A percentile compares a stretch with the other conserved stretches of the same genome.
phyloP scores from a whole-genome alignment of 2,329 filamentous ascomycete genomes.

The Pseudocercospora fijiensis region DNA sequence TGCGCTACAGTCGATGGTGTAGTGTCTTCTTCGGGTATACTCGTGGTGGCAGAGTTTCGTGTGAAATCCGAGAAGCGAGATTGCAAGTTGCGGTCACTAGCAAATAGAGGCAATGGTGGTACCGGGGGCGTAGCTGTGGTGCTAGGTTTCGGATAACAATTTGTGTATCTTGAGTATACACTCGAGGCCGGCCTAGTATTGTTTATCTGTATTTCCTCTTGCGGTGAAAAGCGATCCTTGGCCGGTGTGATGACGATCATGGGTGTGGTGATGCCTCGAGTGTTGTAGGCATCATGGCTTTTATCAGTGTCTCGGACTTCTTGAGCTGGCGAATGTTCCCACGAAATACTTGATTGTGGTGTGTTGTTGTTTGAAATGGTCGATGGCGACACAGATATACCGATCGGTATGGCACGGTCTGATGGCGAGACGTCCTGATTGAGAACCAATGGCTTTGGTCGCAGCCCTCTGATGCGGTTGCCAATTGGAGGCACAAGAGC shows the following conservation, averaged over 20 bases:
- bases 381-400: conserved; percentile 63
- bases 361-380: conserved; percentile 45
- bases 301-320: neutral
- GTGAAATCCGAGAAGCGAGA: conserved; percentile 16
- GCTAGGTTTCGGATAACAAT: conserved; percentile 28
- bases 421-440: conserved; percentile 61
- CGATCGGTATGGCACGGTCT: conserved; percentile 71
- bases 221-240: conserved; percentile 54
- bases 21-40: conserved; percentile 51
- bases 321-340: neutral
- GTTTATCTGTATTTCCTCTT: conserved; percentile 44
- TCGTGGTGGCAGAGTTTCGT: conserved; percentile 40
- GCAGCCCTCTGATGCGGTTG: conserved; percentile 30
- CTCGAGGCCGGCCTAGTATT: conserved; percentile 54
- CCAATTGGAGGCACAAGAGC: conserved; percentile 21
- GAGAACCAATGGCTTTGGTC: conserved; percentile 33
- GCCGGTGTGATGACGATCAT: conserved; percentile 56
- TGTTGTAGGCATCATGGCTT: neutral
- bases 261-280: conserved; percentile 40
- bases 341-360: conserved; percentile 28
- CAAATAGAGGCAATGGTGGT: conserved; percentile 53
- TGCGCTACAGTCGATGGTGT: neutral
- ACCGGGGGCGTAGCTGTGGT: conserved; percentile 56
- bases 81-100: conserved; percentile 20
- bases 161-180: conserved; percentile 60